Evolutionary conservation across 2,329 filamentous ascomycete species (phyloP), one percentile per base, ranked within the genome.

Genomic region (Verticillium albo-atrum): DNA sequence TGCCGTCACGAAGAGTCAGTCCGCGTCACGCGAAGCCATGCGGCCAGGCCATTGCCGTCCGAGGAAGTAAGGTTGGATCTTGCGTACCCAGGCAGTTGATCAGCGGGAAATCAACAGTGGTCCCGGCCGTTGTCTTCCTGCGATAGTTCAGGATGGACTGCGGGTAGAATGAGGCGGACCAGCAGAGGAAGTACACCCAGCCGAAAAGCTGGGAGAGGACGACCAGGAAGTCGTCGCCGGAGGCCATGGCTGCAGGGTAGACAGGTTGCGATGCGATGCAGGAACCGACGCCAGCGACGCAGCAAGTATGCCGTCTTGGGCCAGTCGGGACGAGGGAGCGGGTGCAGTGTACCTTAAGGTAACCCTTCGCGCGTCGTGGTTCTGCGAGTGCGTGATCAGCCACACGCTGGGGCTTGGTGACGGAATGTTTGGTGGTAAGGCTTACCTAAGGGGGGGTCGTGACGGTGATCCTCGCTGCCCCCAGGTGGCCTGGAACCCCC

Each of bases 91-190:
- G 68, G 27, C 78, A 75, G 74, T 95, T 95, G 67, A 92, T 80
- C 20, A 89, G 81, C 20, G 92, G 92, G 69, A 96, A 97, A 73
- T 97, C 93, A 64, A 96, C 88, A 1, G 92, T 91, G 4, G 94
- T 88, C 47, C 95, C 95, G 23, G 85, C 82, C 4, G 93, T 97
- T 9, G 91, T 90, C 60, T 85, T 85, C 58, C 92, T 88, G 30
- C 79, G 80, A 72, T 82, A 89, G 80, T 97, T 98, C 63, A 92
- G 83, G 62, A 96, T 76, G 6, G 90, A 86, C 72, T 98, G 95
- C 1, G 94, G 93, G 73, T 98, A 98, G 77, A 97, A 98, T 17
- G 92, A 96, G 17, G 88, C 77, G 14, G 90, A 94, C 94, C 94
- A 95, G 74, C 84, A 86, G 55, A 87, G 64, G 64, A 85, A 88